Evolutionary conservation across 352 stramenopile species (phyloP).

Genomic region (Phytophthora vignae): DNA sequence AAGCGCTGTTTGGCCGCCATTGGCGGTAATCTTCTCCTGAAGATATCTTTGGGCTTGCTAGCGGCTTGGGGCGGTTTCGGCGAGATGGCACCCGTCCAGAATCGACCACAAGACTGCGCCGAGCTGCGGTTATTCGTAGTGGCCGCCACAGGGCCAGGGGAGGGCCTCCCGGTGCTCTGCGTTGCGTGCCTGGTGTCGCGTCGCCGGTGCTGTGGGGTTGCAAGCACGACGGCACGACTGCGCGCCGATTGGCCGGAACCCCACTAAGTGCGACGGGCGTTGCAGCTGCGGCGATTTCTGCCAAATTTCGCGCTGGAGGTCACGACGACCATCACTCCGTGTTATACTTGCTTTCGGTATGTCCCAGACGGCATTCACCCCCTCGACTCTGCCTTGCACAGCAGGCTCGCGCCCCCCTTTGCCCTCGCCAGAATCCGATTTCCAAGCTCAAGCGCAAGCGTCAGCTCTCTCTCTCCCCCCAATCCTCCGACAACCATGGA

Average conservation of each 20-base stretch:
- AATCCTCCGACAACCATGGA: constrained; percentile 55
- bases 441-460: constrained; percentile 52
- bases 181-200: constrained; percentile 33
- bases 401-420: constrained; percentile 30
- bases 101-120: not conserved
- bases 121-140: constrained; percentile 15
- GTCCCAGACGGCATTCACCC: constrained; percentile 11
- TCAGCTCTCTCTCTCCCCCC: constrained; percentile 18
- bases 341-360: constrained; percentile 8
- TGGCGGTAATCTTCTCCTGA: not conserved
- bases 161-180: constrained; percentile 18
- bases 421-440: constrained; percentile 68
- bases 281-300: constrained; percentile 39
- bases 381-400: constrained; percentile 6
- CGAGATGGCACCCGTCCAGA: constrained; percentile 1
- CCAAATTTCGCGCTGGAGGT: constrained; percentile 29
- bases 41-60: constrained; percentile 15
- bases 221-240: constrained; percentile 14
- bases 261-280: constrained; percentile 30
- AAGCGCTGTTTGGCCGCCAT: not conserved
- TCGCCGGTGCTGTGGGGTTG: constrained; percentile 1
- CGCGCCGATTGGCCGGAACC: constrained; percentile 29
- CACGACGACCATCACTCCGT: constrained; percentile 29
- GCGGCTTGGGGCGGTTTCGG: constrained; percentile 12
- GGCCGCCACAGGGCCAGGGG: not conserved